Evolutionary conservation across 1,284 basidiomycete species (phyloP), one percentile per base, ranked within the genome.

Genomic region (Papiliotrema flavescens): DNA sequence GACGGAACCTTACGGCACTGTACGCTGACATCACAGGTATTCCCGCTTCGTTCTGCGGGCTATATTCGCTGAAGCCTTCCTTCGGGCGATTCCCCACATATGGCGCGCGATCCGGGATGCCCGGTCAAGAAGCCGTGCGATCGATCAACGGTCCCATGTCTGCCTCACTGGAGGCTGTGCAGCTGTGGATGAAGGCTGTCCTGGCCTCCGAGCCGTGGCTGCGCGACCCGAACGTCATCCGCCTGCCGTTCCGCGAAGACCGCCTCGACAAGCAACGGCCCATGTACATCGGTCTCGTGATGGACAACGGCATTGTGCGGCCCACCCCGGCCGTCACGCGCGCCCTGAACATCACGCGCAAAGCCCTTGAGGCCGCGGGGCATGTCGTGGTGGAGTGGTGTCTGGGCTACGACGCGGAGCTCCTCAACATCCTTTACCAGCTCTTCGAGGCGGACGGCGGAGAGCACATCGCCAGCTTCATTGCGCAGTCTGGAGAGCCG

Each of bases 101-200:
- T 42, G 87, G 87, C 11, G 80, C 82, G 0, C 73, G 79, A 5
- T 86, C 85, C 57, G 82, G 84, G 2, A 64, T 86, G 41, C 81
- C 84, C 55, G 88, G 88, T 11, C 85, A 87, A 70, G 86, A 88
- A 55, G 83, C 85, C 6, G 74, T 89, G 24, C 76, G 79, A 1
- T 87, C 86, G 1, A 86, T 89, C 44, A 79, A 89, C 2, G 89
- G 89, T 0, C 89, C 89, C 2, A 79, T 90, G 56, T 78, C 84
- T 2, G 78, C 77, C 24, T 82, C 80, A 17, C 60, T 90, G 15
- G 78, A 71, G 4, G 85, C 82, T 2, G 66, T 89, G 40, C 84
- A 84, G 65, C 63, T 79, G 1, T 89, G 89, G 75, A 81, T 83
- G 61, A 81, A 85, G 66, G 63, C 70, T 0, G 63, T 74, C 17